Conservation (phyloP, 1,139 yeast genomes). For the Nadsonia starkeyi-henricii region DNA sequence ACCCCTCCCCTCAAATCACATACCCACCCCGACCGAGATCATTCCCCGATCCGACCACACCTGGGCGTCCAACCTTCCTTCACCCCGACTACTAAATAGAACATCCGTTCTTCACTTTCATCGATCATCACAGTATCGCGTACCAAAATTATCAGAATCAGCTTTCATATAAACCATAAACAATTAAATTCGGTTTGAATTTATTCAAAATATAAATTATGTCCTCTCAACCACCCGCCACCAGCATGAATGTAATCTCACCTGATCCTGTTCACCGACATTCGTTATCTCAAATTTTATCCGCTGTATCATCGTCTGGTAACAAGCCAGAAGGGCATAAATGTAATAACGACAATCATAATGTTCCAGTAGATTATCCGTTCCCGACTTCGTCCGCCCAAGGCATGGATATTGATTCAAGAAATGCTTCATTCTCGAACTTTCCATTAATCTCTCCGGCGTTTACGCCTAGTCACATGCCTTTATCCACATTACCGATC, state of each 20-base stretch:
- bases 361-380: background rate
- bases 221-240: background rate
- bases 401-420: background rate
- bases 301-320: background rate
- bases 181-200: no score
- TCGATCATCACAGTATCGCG: no score
- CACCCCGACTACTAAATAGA: no score
- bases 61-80: no score
- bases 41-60: no score
- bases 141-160: no score
- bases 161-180: no score
- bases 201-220: background rate
- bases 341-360: background rate
- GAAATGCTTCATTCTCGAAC: background rate
- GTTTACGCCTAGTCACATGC: constrained; percentile 5
- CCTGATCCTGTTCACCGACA: background rate
- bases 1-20: no score
- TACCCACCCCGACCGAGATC: no score
- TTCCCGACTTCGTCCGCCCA: background rate
- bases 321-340: no score
- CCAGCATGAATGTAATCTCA: background rate
- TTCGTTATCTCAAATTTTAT: background rate
- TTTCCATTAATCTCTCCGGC: constrained; percentile 5
- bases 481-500: constrained; percentile 3
- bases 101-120: no score